Evolutionary conservation across 148 eudicot genomes (phyloP), one percentile per base, ranked within the genome.

Genomic region (Cornus kousa): DNA sequence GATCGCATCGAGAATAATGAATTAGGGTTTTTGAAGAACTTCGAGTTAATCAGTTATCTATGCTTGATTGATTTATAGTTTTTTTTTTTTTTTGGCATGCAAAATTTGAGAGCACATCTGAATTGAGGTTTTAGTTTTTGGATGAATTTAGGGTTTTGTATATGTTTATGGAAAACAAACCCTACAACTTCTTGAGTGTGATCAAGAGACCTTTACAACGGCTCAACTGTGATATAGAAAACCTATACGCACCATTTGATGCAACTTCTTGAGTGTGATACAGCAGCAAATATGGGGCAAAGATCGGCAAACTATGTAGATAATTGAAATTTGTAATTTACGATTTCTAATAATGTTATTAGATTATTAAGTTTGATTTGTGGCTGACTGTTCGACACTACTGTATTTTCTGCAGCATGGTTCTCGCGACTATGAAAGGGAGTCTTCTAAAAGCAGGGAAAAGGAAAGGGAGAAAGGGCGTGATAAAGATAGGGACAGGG

Each of bases 371-470:
- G 48, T 43, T 4, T 6, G 8, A 43, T 43, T 43, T 43, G 48
- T 43, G 48, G 3, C 62, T 69, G 5, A 22, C 19, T 14, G 5
- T 70, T 9, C 48, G 0, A 53, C 2, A 0, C 33, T 65, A 46
- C 9, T 73, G 57, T 43, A 20, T 46, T 24, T 16, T 80, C 62
- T 84, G 81, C 92, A 91, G 97, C 88, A 80, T 70, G 83, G 79
- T 81, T 87, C 92, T 48, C 92, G 83, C 66, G 92, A 82, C 43
- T 72, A 75, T 72, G 96, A 85, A 24, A 90, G 85, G 71, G 91
- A 73, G 75, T 89, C 94, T 77, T 87, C 91, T 32, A 88, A 83
- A 77, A 90, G 90, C 86, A 88, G 85, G 79, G 88, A 84, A 22
- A 86, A 81, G 80, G 90, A 83, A 33, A 85, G 83, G 73, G 88